Evolutionary conservation across 2,329 filamentous ascomycete species (phyloP), one percentile per base, ranked within the genome.

Genomic region (Davidsoniella neocaledoniae): DNA sequence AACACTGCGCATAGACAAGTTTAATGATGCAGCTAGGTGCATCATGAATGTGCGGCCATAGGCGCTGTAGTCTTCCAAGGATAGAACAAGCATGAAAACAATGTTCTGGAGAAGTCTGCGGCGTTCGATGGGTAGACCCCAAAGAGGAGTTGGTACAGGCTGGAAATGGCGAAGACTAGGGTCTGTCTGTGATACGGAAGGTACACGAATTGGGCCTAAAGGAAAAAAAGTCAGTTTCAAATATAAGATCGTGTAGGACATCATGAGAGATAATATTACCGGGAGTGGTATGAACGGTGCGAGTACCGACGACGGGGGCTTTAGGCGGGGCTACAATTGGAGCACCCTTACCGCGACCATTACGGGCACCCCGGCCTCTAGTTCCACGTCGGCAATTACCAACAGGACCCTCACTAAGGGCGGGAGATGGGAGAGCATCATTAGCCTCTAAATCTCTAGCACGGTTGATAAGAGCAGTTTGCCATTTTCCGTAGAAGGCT

Each of bases 401-500:
- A 10, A 43, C 14, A 12, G 45, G 17, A 6, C 16, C 25, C 33
- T 52, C 46, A 16, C 41, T 42, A 21, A 33, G 37, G 5, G 44
- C 43, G n/a, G 44, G 26, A 7, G 43, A 25, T 14, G 37, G 45
- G 3, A 41, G 16, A 17, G 47, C 37, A 43, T 53, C 47, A 33
- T 21, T 43, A 17, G 40, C 46, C 26, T 53, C 48, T 9, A 87
- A 72, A 36, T 91, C 81, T 16, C 78, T 76, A 21, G 94, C 68
- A 12, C 87, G 76, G 51, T 76, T 72, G 39, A 85, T 67, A 8
- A 94, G 75, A 10, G 70, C 69, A 5, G 77, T 71, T 57, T 85
- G 76, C 90, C 90, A 96, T 55, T 86, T 81, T 52, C 83, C 78
- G 60, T 90, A 94, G 60, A 81, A 79, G 5, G 71, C 66, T 4